Evolutionary conservation across 495 filamentous ascomycete genomes (phyloP), one percentile per base, ranked within the genome.

Genomic region (Xanthoparmelia taractica): DNA sequence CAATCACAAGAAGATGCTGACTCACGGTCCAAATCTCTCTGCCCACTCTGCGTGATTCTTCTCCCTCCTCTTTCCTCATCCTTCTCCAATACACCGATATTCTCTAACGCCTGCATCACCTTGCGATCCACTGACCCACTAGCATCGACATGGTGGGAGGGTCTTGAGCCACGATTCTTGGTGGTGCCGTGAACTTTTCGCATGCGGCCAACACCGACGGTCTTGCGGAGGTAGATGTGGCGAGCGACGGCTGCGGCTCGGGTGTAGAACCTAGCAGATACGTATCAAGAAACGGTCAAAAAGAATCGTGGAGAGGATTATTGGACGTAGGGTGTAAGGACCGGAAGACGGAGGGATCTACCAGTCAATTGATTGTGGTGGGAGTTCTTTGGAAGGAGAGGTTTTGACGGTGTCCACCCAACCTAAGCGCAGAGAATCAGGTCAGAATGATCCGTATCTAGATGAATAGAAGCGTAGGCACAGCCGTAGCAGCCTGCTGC

Each of bases 351-450:
- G 31, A 43, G 34, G 57, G 59, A 73, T 74, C 71, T 79, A 85
- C 92, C 92, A 96, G 83, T 97, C 92, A 72, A 90, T 87, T 74
- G 88, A 89, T 85, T 96, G 93, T 72, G 93, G 93, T 71, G 93
- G 93, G 68, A 97, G 89, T 82, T 97, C 93, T 80, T 96, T 96
- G 76, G 87, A 87, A 75, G 86, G 82, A 64, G 90, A 92, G 70
- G 93, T 96, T 87, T 97, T 97, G 82, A 97, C 93, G 74, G 93
- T 96, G 75, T 97, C 93, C 77, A 96, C 91, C 93, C 93, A 97
- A 79, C 89, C 90, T 92, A 70, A 67, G 72, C 70, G 67, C 27
- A 48, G 58, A 74, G 66, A 60, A 10, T 3, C 20, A 36, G 23
- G 56, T 59, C 34, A 43, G 50, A 29, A 8, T 36, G n/a, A 5